Evolutionary conservation across 805 yeast species (phyloP), one percentile per base, ranked within the genome.

Genomic region (Sugiyamaella americana): DNA sequence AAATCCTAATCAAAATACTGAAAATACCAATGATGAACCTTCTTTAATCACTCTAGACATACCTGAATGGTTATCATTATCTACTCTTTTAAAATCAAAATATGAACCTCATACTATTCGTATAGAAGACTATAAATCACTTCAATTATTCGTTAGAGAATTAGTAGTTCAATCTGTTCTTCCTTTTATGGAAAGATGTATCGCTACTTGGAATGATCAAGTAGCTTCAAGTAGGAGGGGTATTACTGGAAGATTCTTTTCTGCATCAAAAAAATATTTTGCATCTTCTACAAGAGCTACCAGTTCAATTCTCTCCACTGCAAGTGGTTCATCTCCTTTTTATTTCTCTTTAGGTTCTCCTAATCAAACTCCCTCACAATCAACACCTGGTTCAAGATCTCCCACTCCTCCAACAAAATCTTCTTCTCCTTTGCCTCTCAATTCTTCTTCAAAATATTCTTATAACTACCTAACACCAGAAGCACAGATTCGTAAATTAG

Each of bases 131-230:
- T 75, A 70, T 50, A 55, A 62, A 52, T 62, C 67, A 0, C 53
- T 80, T 22, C 55, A 68, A 8, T 51, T 53, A 6, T 70, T 70
- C 43, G 50, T 79, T 13, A 62, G 68, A 40, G 83, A 79, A 26
- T 64, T 76, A 46, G 67, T 79, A 6, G 65, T 66, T 30, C 74
- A 73, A 52, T 65, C 67, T 40, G 65, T 84, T 48, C 70, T 87
- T 1, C 95, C 97, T 0, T 89, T 80, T 61, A 87, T 93, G 96
- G 88, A 87, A 58, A 67, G 76, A 47, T 83, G 86, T 57, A 76
- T 87, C n/a, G 70, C 82, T 29, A 62, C 75, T 11, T 89, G 97
- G 97, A 89, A 82, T 50, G 96, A 88, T 55, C 85, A 80, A 57
- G 73, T 84, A 3, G 76, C 87, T 11, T 76, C 79, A 36, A 89